These are phyloP conservation scores for Penicillium brevicompactum DNA, from an alignment of 2,329 filamentous ascomycete species.

Conservation along the genomic window DNA sequence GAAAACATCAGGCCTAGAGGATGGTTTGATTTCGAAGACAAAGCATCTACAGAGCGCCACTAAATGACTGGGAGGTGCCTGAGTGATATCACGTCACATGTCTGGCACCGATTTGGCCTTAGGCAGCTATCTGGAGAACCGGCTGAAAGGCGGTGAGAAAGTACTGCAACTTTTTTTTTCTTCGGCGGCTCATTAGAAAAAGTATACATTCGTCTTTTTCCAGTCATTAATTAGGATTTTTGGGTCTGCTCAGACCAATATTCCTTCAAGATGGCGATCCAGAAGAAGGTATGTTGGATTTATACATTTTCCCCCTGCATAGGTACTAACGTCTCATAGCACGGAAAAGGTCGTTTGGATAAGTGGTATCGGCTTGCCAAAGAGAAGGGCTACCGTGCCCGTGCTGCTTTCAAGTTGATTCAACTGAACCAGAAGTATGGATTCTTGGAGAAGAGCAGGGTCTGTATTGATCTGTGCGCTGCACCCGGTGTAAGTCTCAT, in stretches of 20 bases:
- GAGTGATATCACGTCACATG: slow-evolving; percentile 41
- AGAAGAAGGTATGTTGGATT: slow-evolving; percentile 71
- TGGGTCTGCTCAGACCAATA: slow-evolving; percentile 29
- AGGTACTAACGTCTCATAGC: slow-evolving; percentile 49
- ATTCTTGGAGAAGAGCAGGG: slow-evolving; percentile 95
- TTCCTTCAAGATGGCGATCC: slow-evolving; percentile 74
- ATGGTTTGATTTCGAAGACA: slow-evolving; percentile 5
- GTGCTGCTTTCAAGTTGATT: slow-evolving; percentile 96
- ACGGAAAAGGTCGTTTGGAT: slow-evolving; percentile 96
- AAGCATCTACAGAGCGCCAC: slow-evolving; percentile 22
- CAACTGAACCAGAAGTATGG: slow-evolving; percentile 99
- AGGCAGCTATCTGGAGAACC: slow-evolving; percentile 21
- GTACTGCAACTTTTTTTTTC: slow-evolving; percentile 26
- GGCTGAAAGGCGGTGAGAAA: slow-evolving; percentile 28
- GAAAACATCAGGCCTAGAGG: slow-evolving; percentile 37
- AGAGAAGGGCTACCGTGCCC: slow-evolving; percentile 93
- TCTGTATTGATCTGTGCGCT: slow-evolving; percentile 94
- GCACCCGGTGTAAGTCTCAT: slow-evolving; percentile 74
- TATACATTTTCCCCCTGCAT: neutral
- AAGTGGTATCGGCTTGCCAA: slow-evolving; percentile 99
- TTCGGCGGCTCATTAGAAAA: slow-evolving; percentile 14
- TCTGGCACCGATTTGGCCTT: slow-evolving; percentile 30
- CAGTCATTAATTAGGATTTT: slow-evolving; percentile 17
- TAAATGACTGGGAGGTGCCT: slow-evolving; percentile 15
- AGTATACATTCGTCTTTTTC: slow-evolving; percentile 21